Evolutionary conservation across 2,329 filamentous ascomycete species (phyloP).

Genomic region (Colletotrichum graminicola): DNA sequence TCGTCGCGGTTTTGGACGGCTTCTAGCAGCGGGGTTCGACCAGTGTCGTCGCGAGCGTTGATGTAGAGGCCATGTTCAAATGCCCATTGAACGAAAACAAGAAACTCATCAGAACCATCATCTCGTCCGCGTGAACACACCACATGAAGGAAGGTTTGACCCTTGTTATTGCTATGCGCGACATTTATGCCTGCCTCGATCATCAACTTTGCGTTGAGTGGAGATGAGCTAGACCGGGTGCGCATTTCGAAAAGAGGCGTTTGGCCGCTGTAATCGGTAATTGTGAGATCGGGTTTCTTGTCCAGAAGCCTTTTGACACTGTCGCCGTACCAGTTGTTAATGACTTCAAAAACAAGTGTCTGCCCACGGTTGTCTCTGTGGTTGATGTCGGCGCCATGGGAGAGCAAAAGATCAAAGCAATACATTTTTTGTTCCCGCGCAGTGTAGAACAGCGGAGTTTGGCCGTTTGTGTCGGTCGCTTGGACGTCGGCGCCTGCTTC

Average conservation of each 20-base stretch:
- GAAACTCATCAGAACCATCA: accelerated
- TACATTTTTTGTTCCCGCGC: too few species aligned
- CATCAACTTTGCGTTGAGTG: neutral
- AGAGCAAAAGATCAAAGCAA: neutral
- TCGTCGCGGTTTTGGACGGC: accelerated
- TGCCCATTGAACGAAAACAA: accelerated
- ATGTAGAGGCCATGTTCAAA: neutral
- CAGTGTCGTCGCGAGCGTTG: neutral
- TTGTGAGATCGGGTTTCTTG: neutral
- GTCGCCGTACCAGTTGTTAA: accelerated
- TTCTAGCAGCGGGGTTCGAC: neutral
- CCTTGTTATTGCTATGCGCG: neutral
- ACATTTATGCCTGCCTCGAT: neutral
- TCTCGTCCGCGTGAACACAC: neutral
- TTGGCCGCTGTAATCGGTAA: neutral
- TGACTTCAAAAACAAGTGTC: neutral
- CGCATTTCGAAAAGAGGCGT: neutral
- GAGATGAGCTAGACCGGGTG: accelerated
- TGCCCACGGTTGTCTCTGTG: neutral
- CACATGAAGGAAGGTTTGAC: neutral
- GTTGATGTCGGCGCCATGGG: neutral
- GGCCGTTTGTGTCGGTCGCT: accelerated
- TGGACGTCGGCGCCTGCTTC: neutral
- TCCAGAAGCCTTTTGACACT: accelerated
- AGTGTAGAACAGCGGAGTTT: neutral